Evolutionary conservation across 1,284 basidiomycete genomes (phyloP), one percentile per base, ranked within the genome.

Genomic region (Bondarzewia mesenterica): DNA sequence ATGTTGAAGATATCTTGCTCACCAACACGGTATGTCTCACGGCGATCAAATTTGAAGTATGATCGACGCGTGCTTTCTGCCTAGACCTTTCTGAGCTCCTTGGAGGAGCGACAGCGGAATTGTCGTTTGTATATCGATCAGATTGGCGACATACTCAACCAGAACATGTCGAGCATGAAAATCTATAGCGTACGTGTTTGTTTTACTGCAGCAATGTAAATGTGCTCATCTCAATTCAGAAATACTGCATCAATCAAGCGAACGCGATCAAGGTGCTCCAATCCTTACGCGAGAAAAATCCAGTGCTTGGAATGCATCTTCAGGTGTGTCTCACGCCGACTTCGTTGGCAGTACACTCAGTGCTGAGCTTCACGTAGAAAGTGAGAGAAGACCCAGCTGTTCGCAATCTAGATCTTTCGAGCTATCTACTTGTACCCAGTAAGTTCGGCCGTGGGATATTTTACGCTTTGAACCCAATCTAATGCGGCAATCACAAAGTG

Each of bases 381-480:
- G 69, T 92, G 14, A 74, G 85, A 46, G 81, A 88, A 51, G 82
- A 91, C 54, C 84, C 89, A 1, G 67, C 78, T 1, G 82, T 85
- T 4, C 75, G 93, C 45, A 92, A 85, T 55, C 70, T 98, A 12
- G 93, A 97, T 60, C 67, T 98, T 6, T 90, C 91, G 1, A 91
- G 89, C 56, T 97, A 93, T 65, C 67, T 98, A 29, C 78, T 98
- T 5, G 84, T 84, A 16, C 94, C 94, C 0, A 97, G 90, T 93
- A 63, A 58, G 82, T 70, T n/a, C 10, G 5, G n/a, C n/a, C n/a
- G n/a, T n/a, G n/a, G n/a, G 18, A n/a, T 32, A 26, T n/a, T 20
- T 29, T n/a, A 7, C 15, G 16, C 10, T 16, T 37, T 25, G 15
- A n/a, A 15, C 27, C 7, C 35, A 35, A 46, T 32, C 36, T 37